These are phyloP conservation scores for Guillardia theta DNA, from an alignment of 78 protist genomes.

Conservation along the genomic window DNA sequence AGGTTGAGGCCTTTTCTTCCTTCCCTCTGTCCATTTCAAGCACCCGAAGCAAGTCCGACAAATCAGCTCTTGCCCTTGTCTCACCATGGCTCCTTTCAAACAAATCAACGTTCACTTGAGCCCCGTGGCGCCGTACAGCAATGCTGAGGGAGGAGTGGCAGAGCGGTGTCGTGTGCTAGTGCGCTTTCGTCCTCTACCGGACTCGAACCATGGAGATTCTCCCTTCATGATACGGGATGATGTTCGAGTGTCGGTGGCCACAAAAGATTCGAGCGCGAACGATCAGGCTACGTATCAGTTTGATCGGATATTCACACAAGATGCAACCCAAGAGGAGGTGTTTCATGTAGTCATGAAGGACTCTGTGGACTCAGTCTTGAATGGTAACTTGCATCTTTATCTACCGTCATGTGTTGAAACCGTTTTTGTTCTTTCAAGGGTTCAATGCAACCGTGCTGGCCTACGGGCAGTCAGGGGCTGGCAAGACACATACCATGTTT, in stretches of 20 bases:
- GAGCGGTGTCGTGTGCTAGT: not conserved
- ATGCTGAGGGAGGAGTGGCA: too few species aligned
- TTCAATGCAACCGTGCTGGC: not conserved
- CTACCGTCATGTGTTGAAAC: not conserved
- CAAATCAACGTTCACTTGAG: too few species aligned
- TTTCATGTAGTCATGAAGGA: not conserved
- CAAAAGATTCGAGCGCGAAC: not conserved
- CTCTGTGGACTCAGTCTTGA: not conserved
- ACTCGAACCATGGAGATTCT: not conserved
- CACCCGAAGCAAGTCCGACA: too few species aligned
- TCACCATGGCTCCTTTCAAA: too few species aligned
- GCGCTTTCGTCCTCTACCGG: not conserved
- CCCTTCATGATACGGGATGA: not conserved
- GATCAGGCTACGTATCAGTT: not conserved
- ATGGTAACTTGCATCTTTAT: not conserved
- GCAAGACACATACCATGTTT: slow-evolving; percentile 5
- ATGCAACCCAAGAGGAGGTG: not conserved
- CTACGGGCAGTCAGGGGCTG: not conserved
- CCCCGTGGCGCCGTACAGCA: too few species aligned
- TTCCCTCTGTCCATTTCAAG: too few species aligned
- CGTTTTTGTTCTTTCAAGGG: not conserved
- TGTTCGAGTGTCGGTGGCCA: not conserved
- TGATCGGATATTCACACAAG: not conserved
- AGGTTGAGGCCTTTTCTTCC: too few species aligned
- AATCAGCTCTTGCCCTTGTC: too few species aligned